These are phyloP conservation scores for Friedmanniomyces simplex DNA, from an alignment of 495 filamentous ascomycete species.

Conservation along the genomic window DNA sequence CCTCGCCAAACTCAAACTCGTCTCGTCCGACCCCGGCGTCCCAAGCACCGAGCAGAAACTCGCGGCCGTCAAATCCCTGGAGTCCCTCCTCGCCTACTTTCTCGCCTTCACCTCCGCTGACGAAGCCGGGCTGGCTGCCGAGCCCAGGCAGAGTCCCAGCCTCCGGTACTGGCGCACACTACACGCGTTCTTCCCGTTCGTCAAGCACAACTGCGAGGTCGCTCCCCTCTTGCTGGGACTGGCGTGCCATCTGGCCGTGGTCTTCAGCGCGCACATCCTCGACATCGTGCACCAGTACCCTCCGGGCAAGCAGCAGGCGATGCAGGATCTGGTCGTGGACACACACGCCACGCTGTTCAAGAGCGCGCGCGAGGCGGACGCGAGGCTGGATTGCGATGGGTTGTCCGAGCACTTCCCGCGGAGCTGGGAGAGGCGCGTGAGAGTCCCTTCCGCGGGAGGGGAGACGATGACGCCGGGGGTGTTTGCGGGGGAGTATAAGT, in stretches of 20 bases:
- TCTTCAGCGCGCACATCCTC: constrained; percentile 7
- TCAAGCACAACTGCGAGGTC: constrained; percentile 9
- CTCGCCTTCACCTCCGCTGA: constrained; percentile 20
- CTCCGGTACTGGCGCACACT: constrained; percentile 8
- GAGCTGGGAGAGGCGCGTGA: constrained; percentile 9
- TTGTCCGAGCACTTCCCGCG: constrained; percentile 6
- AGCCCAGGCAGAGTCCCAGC: constrained; percentile 3
- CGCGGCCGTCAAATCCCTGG: constrained; percentile 16
- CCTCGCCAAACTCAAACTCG: neutral
- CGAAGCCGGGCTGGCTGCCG: constrained; percentile 6
- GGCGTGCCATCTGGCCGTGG: constrained; percentile 10
- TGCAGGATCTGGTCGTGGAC: constrained; percentile 16
- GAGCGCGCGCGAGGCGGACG: constrained; percentile 19
- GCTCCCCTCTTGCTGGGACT: constrained; percentile 9
- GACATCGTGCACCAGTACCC: neutral
- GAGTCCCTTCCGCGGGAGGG: neutral
- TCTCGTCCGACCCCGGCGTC: neutral
- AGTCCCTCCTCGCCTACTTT: constrained; percentile 18
- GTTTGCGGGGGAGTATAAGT: constrained; percentile 10
- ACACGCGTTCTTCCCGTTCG: constrained; percentile 14
- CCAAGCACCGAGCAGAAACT: constrained; percentile 7
- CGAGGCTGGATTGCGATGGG: constrained; percentile 20
- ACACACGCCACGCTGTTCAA: constrained; percentile 22
- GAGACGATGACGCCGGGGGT: neutral
- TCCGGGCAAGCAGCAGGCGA: neutral